Conservation (phyloP, 2,329 filamentous ascomycete genomes). For the Dryadomyces quercus-mongolicae region DNA sequence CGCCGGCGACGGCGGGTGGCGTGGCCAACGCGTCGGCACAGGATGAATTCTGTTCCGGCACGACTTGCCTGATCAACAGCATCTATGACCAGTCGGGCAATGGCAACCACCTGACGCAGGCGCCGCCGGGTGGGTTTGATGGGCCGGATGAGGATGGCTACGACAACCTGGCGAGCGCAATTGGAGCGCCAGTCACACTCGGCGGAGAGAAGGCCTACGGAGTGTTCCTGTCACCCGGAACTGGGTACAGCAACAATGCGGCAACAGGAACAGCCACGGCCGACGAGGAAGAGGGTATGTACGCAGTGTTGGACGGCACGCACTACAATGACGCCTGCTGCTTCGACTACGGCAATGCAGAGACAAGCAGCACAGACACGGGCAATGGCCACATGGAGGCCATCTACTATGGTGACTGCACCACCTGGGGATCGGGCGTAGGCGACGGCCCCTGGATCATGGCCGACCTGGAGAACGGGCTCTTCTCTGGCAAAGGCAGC, state of each 20-base stretch:
- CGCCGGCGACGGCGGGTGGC: conserved; percentile 34
- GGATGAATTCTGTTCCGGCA: conserved; percentile 46
- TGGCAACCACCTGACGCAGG: conserved; percentile 51
- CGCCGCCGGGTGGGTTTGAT: conserved; percentile 41
- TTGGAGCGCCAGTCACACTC: conserved; percentile 47
- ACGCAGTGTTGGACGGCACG: conserved; percentile 46
- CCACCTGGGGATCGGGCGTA: conserved; percentile 40
- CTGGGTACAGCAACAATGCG: conserved; percentile 49
- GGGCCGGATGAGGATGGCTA: conserved; percentile 44
- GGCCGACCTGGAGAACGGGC: conserved; percentile 55
- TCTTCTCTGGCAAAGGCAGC: conserved; percentile 43
- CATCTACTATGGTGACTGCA: conserved; percentile 49
- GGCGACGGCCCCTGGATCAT: conserved; percentile 55
- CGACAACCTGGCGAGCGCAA: conserved; percentile 48
- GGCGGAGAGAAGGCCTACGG: conserved; percentile 52
- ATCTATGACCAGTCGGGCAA: conserved; percentile 56
- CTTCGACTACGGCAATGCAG: conserved; percentile 47
- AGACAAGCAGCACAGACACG: conserved; percentile 37
- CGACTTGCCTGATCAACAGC: conserved; percentile 50
- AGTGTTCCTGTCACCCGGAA: conserved; percentile 48
- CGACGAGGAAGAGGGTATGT: conserved; percentile 46
- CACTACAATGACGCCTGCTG: conserved; percentile 47
- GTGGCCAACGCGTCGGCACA: conserved; percentile 50
- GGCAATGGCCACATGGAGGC: conserved; percentile 58
- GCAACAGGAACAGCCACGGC: conserved; percentile 39